Conservation (phyloP, 2,329 filamentous ascomycete species). For the Diaporthe ilicicola region DNA sequence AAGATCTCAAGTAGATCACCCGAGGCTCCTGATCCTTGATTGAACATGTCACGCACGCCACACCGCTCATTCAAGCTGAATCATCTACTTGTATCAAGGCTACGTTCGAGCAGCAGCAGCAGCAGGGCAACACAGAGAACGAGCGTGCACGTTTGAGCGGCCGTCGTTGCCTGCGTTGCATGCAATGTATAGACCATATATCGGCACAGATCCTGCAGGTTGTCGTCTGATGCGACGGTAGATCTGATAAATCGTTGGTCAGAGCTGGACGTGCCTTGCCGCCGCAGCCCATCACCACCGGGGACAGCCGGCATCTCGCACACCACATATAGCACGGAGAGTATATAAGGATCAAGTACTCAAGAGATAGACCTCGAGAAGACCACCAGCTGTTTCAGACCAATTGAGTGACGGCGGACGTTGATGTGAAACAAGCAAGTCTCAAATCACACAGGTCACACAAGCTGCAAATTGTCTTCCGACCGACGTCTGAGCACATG, state of each 20-base stretch:
- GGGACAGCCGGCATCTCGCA: neutral
- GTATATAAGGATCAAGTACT: neutral
- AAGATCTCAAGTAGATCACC: neutral
- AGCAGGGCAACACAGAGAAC: neutral
- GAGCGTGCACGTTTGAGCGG: neutral
- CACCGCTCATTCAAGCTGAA: conserved; percentile 21
- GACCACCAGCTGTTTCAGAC: conserved; percentile 3
- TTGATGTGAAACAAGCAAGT: conserved; percentile 10
- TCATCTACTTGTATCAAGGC: conserved; percentile 42
- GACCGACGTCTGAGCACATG: neutral
- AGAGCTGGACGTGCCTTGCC: neutral
- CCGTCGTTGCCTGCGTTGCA: neutral
- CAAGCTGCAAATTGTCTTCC: neutral
- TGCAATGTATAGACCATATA: conserved; percentile 2
- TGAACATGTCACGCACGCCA: neutral
- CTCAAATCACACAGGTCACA: conserved; percentile 7
- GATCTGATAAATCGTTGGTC: conserved; percentile 14
- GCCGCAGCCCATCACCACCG: neutral
- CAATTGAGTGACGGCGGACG: conserved; percentile 2
- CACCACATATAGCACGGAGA: neutral
- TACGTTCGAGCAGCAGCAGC: conserved; percentile 35
- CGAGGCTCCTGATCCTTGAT: neutral
- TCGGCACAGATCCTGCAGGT: conserved; percentile 13
- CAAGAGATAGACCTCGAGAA: neutral
- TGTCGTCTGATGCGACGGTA: conserved; percentile 1